Conservation (phyloP, 1,284 basidiomycete genomes). For the Spongiforma sp. region DNA sequence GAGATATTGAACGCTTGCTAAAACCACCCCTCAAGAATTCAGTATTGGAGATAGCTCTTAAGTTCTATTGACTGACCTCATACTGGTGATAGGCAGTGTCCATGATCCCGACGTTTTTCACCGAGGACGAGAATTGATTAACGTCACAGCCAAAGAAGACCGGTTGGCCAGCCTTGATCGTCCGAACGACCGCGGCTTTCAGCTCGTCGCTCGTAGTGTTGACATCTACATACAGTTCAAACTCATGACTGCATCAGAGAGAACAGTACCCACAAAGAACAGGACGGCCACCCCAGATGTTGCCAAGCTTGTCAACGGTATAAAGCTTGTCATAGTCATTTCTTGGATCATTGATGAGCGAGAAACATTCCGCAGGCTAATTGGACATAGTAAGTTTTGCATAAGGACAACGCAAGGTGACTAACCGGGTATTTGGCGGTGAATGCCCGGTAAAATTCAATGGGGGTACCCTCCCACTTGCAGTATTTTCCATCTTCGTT, state of each 20-base stretch:
- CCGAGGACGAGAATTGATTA: conserved; percentile 80
- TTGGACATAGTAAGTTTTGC: conserved; percentile 9
- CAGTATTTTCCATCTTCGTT: conserved; percentile 81
- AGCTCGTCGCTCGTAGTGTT: conserved; percentile 86
- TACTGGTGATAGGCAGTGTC: conserved; percentile 85
- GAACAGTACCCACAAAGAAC: conserved; percentile 70
- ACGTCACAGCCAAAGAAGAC: conserved; percentile 97
- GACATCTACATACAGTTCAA: conserved; percentile 66
- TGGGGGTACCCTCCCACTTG: conserved; percentile 81
- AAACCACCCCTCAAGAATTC: neutral
- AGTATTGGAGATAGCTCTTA: neutral
- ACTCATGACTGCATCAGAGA: neutral
- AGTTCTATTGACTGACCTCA: conserved; percentile 52
- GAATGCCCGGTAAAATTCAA: conserved; percentile 78
- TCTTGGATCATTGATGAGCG: conserved; percentile 94
- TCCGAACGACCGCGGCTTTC: conserved; percentile 82
- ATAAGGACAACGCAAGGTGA: conserved; percentile 18
- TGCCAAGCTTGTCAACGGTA: conserved; percentile 92
- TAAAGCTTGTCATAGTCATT: conserved; percentile 87
- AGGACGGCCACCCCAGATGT: conserved; percentile 85
- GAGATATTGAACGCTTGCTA: conserved; percentile 64
- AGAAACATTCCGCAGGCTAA: conserved; percentile 77
- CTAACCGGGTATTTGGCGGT: conserved; percentile 63
- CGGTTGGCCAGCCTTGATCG: conserved; percentile 89
- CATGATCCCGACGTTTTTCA: conserved; percentile 78